Evolutionary conservation across 352 stramenopile genomes (phyloP).

Genomic region (Globisporangium splendens): DNA sequence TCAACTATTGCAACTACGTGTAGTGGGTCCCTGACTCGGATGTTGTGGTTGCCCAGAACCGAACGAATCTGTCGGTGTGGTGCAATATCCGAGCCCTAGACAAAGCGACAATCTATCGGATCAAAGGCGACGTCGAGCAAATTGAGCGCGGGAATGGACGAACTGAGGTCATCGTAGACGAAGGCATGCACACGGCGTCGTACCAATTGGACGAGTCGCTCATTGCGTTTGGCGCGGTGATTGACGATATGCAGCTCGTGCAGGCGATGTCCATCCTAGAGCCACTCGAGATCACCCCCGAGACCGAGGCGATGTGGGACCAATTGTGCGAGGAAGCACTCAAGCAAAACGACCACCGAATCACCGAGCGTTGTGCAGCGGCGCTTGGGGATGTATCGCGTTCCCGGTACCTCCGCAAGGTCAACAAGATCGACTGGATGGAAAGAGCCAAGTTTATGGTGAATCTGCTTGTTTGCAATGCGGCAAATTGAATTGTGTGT

Average conservation of each 20-base stretch:
- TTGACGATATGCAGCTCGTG: constrained; percentile 90
- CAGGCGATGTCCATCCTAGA: constrained; percentile 92
- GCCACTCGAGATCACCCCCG: constrained; percentile 85
- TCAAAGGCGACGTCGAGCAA: constrained; percentile 94
- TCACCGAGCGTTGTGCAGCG: constrained; percentile 88
- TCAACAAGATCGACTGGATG: constrained; percentile 88
- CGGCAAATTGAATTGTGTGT: too few relatives aligned
- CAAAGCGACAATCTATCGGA: constrained; percentile 93
- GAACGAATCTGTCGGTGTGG: constrained; percentile 91
- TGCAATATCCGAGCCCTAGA: constrained; percentile 94
- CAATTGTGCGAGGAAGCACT: constrained; percentile 88
- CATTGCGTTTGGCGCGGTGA: constrained; percentile 92
- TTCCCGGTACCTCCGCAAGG: constrained; percentile 85
- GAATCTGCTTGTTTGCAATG: too few relatives aligned
- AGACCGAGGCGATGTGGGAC: constrained; percentile 93
- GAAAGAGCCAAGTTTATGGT: constrained; percentile 73
- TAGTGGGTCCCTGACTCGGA: constrained; percentile 96
- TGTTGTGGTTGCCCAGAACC: constrained; percentile 94
- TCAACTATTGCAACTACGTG: constrained; percentile 96
- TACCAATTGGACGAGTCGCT: constrained; percentile 93
- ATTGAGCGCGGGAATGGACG: constrained; percentile 91
- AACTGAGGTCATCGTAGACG: constrained; percentile 94
- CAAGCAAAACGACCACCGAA: constrained; percentile 83
- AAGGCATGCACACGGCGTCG: constrained; percentile 91
- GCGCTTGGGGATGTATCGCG: constrained; percentile 89